Conservation (phyloP, 2,329 filamentous ascomycete species). For the Alternaria gaisen region DNA sequence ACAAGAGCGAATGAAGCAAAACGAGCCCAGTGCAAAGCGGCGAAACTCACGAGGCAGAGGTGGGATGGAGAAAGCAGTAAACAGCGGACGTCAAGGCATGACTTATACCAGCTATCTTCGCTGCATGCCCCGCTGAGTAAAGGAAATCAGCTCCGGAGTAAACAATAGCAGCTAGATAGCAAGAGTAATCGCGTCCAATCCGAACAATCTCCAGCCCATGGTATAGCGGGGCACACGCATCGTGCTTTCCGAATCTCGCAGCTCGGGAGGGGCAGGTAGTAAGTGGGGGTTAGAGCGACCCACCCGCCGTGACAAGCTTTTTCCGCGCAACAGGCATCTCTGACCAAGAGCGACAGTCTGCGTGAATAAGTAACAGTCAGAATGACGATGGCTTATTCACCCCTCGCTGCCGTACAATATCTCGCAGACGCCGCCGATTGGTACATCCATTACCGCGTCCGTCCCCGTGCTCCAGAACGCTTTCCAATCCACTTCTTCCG, state of each 20-base stretch:
- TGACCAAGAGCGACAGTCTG: background rate
- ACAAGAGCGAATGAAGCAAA: constrained; percentile 8
- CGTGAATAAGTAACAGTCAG: constrained; percentile 22
- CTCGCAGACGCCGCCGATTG: constrained; percentile 93
- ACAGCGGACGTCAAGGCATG: constrained; percentile 2
- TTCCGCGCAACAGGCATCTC: constrained; percentile 10
- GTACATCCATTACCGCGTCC: constrained; percentile 97
- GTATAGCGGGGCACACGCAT: constrained; percentile 27
- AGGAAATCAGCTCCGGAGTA: constrained; percentile 17
- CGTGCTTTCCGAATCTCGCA: constrained; percentile 33
- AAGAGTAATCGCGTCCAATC: constrained; percentile 19
- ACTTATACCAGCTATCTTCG: constrained; percentile 28
- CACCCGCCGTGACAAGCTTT: constrained; percentile 27
- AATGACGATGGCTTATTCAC: constrained; percentile 23
- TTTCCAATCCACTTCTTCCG: constrained; percentile 72
- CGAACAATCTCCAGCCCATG: background rate
- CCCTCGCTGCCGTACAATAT: constrained; percentile 77
- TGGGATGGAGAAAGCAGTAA: constrained; percentile 1
- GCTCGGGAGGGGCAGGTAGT: constrained; percentile 23
- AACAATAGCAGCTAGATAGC: constrained; percentile 20
- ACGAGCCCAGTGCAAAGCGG: constrained; percentile 15
- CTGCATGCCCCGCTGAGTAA: constrained; percentile 25
- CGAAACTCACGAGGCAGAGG: constrained; percentile 11
- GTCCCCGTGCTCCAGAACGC: constrained; percentile 90
- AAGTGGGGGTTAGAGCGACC: constrained; percentile 32